Evolutionary conservation across 805 yeast species (phyloP), one percentile per base, ranked within the genome.

Genomic region (Isabelozyma pseudorhagii): DNA sequence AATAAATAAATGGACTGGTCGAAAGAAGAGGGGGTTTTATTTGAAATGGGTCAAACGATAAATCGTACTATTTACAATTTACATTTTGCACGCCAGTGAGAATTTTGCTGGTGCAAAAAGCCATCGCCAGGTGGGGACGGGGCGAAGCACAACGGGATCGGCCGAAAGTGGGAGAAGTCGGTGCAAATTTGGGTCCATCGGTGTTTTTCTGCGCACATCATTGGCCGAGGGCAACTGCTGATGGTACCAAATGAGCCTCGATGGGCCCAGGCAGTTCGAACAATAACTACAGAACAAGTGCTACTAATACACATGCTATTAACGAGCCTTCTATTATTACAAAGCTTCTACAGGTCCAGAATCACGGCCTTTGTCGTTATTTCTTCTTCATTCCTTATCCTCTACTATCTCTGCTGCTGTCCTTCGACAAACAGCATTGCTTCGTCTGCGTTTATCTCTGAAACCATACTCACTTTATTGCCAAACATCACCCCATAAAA

Each of bases 401-500:
- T 10, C 36, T 10, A 9, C 36, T 31, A 31, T 31, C 36, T 31
- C 36, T 31, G 36, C 36, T 31, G 36, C 10, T 31, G 36, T 31
- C 36, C 36, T 13, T 87, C 94, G 14, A 93, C 85, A 66, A 94
- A 90, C n/a, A 81, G 77, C 55, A 89, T 67, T 3, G 99, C 98
- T 43, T 85, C 87, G 3, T 82, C 83, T 50, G 79, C 78, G 21
- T 79, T 74, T 49, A 93, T 88, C 51, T 85, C 88, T 52, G 81
- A 77, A 2, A 93, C 85, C 0, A 87, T 78, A 49, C 97, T 89
- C 44, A 88, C 89, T 60, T 89, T 89, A 61, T 89, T 86, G 51
- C 81, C 82, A 64, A 84, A 93, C 72, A 83, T 81, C 1, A 94
- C 97, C 17, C 97, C 97, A 63, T 83, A 93, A 61, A 87, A 91